Base-by-base conservation (phyloP, 2,329 filamentous ascomycete genomes). In the Arachnomyces sp. region DNA sequence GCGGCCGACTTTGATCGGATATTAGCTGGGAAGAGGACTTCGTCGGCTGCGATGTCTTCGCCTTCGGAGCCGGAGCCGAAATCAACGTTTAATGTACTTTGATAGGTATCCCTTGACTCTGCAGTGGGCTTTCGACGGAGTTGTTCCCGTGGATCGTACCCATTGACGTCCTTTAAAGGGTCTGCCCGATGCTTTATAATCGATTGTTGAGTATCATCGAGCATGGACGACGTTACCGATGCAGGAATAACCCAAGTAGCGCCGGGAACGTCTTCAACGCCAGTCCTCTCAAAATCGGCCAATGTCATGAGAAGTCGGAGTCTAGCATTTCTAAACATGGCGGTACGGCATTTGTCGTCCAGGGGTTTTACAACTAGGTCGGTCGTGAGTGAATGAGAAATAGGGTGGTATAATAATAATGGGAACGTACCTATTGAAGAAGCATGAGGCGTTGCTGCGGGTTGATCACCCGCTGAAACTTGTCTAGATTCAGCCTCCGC, bases 281-380 rank as follows among this genome's bases (percentile, higher is more conserved):
- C 77, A 6, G 77, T 56, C 37, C 81, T 73, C 52, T 83, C 73
- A 45, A 93, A 77, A 1, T 84, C 85, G 13, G 83, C 71, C 0
- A 92, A 72, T 1, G 73, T 82, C 75, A 96, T 83, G 3, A 98
- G 74, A 2, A 96, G 78, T 28, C 89, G 83, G 2, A 96, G 73
- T 53, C 90, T 82, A 7, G 85, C 81, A 61, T 96, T 93, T 57
- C 87, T 93, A 69, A 93, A 93, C 64, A 95, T 80, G 17, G 86
- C 83, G 15, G 73, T 74, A 37, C 80, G 79, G 31, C 80, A 78
- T 36, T 76, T 72, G 34, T 84, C 77, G 31, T 75, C 78, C 42
- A 83, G 78, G 0, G 84, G 73, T 37, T 72, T 74, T 39, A 88
- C 65, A 41, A 65, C 77, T 82, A 52, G 28, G 47, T 56, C 31